Evolutionary conservation across 116 monocot species (phyloP), one percentile per base, ranked within the genome.

Genomic region (Cymodocea nodosa): DNA sequence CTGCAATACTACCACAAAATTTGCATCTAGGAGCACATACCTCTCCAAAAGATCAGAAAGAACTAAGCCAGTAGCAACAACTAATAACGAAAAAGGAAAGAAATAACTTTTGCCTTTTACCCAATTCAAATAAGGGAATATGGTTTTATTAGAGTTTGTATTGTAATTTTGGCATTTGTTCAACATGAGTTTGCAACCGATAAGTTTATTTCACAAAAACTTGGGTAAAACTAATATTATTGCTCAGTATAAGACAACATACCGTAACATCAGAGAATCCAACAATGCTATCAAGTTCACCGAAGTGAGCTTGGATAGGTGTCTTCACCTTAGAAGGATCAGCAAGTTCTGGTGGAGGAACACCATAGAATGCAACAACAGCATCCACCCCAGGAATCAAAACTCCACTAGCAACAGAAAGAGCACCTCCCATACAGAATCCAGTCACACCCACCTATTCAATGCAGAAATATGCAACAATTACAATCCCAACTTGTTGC

Each of bases 351-450:
- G 88, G 39, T 55, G 91, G 73, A 66, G 91, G 83, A 58, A 84
- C 62, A 60, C 97, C 97, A 76, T 97, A 97, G 71, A 97, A 97
- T 15, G 85, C 80, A 68, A 91, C 91, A 59, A 78, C 88, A 73
- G 85, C 97, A 85, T 97, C 91, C 68, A 88, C 83, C 70, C 83
- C 91, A 62, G 97, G 91, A 60, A 90, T 68, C 68, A 85, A 64
- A 78, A 88, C 97, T 51, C 68, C 81, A 77, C 87, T 88, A 71
- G 91, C 88, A 75, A 97, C 85, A 39, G 97, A 75, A 30, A 91
- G 65, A 37, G 97, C 97, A 70, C 97, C 97, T 73, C 97, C 97
- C 90, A 97, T 87, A 80, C 97, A 90, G 71, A 74, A 91, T 13
- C 97, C 97, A 56, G 87, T 83, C 23, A 97, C 97, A 69, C 97